phyloP scores from a whole-genome alignment of 257 asterid genomes.

The Solanum corneliomulleri region DNA sequence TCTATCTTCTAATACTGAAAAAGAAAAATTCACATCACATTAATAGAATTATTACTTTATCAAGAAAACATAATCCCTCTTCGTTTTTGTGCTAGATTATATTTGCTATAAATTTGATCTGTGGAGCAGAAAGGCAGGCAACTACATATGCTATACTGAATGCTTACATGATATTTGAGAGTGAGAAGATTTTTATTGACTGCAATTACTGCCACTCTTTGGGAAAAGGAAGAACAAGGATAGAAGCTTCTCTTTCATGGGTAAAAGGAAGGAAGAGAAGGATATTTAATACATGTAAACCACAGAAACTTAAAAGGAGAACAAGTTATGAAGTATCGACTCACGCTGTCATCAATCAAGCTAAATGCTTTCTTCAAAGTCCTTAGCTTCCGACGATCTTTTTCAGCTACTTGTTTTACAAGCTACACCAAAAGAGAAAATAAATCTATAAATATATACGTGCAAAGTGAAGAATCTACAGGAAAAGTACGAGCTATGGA shows the following conservation, averaged over 20 bases:
- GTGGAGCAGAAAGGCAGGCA: not conserved
- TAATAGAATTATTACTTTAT: not conserved
- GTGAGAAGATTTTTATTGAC: not conserved
- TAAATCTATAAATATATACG: not conserved
- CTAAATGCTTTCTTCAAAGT: slow-evolving; percentile 73
- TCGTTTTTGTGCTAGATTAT: not conserved
- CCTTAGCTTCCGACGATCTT: slow-evolving; percentile 67
- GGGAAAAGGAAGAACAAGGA: not conserved
- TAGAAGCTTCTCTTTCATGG: not conserved
- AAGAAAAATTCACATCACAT: not conserved
- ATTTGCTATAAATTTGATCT: not conserved
- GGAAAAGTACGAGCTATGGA: not conserved
- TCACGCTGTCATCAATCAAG: slow-evolving; percentile 57
- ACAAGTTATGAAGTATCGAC: slow-evolving; percentile 14
- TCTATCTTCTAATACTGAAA: not conserved
- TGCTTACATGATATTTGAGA: not conserved
- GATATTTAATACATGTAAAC: not conserved
- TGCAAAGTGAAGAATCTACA: not conserved
- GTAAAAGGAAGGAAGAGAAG: not conserved
- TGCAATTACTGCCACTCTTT: not conserved
- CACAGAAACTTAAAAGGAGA: not conserved
- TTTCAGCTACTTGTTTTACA: slow-evolving; percentile 78
- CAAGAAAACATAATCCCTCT: not conserved
- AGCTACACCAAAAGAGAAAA: slow-evolving; percentile 35
- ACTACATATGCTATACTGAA: not conserved